Base-by-base conservation (phyloP, 805 yeast species). In the Saccharomycopsis synnaedendra region DNA sequence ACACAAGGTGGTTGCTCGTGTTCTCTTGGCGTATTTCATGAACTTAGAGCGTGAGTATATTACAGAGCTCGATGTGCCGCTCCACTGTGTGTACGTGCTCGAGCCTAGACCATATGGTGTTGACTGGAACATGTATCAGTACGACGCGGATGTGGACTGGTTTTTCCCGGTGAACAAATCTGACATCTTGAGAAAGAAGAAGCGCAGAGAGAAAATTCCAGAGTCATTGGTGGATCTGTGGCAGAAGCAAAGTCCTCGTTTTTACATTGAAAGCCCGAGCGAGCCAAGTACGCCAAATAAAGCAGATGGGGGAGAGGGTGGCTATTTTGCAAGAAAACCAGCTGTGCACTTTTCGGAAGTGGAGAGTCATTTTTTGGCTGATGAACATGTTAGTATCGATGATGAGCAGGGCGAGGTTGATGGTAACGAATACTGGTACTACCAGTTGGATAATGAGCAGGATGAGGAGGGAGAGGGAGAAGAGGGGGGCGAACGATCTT, bases 21-120 rank as follows among this genome's bases (percentile, higher is more conserved):
- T 90, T 8, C 65, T 90, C 43, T 66, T 90, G 46, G 96, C 96
- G 0, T 90, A 90, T 62, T 90, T 87, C 57, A 71, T 90, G 73
- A 90, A 89, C 59, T 67, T 93, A 51, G 80, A 80, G 54, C 74
- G 80, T 55, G 86, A 85, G 38, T 72, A 86, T 0, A 85, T 90
- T 49, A 89, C 95, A 1, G 95, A 85, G 57, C 71, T 90, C 53
- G 97, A 90, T 64, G 90, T 90, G 3, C 97, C 97, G 3, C 68
- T 90, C 48, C 97, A 90, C 60, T 85, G 96, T 6, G 79, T 90
- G 9, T 90, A 89, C 60, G 77, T 90, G 51, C 72, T 90, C 52
- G 97, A 90, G 59, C 88, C 90, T 44, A 85, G 85, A 62, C 97
- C 97, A 0, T 90, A 87, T 63, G 97, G 97, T 2, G 95, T 94